Base-by-base conservation (phyloP, 2,329 filamentous ascomycete species). In the Talaromyces islandicus region DNA sequence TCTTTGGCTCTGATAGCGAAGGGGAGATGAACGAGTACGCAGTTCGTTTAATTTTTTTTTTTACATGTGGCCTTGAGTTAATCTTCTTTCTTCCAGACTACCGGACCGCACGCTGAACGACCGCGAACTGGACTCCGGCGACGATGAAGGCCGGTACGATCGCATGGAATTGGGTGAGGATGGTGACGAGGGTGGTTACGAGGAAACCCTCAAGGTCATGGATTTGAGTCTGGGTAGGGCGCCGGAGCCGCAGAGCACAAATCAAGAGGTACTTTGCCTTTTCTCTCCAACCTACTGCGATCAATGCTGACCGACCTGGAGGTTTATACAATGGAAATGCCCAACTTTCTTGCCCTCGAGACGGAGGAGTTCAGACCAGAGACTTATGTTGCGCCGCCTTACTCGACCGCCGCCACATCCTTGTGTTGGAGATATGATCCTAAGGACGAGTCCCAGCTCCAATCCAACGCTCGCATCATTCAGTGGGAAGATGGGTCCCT, bases 401-500 rank as follows among this genome's bases (percentile, higher is more conserved):
- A 83, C 74, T 81, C 84, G 58, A 86, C 85, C 11, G 85, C 86
- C 43, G 81, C 85, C 58, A 85, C 83, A 24, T 87, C 86, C 0
- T 77, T 88, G 29, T 85, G 86, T 67, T 88, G 86, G 85, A 83
- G 86, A 56, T 81, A 82, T 66, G 85, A 85, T 53, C 85, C 85
- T n/a, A 80, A 80, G 2, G 77, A 87, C 59, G 79, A 80, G 6
- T 72, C 76, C 4, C 71, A 81, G 41, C 74, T 87, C 14, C 85
- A 89, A 68, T 88, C 85, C 7, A 88, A 88, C 66, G 84, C 85
- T 11, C 84, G 86, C 46, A 78, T 88, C 56, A 78, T 88, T 55
- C 81, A 83, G 63, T 89, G 86, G 86, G 86, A 85, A 19, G 86
- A 89, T 67, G 86, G 86, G 41, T 87, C 83, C 4, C 73, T 88